phyloP scores from a whole-genome alignment of 768 basidiomycete genomes.

The Suillus fuscotomentosus region DNA sequence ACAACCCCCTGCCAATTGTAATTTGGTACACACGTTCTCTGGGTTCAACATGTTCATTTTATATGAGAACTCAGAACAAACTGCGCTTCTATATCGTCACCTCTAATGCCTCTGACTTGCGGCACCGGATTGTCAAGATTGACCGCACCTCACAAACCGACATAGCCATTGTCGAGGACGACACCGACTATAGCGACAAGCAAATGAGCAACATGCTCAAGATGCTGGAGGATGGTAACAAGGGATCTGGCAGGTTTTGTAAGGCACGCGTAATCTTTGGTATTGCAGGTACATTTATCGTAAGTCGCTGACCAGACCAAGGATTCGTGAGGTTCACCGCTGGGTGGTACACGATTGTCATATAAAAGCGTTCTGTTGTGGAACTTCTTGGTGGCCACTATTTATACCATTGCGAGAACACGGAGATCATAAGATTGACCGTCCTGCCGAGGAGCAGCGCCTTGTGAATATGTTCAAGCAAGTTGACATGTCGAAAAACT shows the following conservation, averaged over 20 bases:
- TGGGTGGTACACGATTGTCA: conserved; percentile 93
- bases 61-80: conserved; percentile 93
- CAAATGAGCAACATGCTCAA: conserved; percentile 90
- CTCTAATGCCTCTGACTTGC: conserved; percentile 83
- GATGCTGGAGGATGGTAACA: conserved; percentile 96
- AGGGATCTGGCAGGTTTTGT: conserved; percentile 80
- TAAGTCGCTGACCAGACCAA: neutral
- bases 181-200: conserved; percentile 81
- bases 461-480: conserved; percentile 91
- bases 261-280: conserved; percentile 80
- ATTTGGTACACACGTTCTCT: conserved; percentile 1
- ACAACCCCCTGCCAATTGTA: neutral
- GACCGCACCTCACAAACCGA: conserved; percentile 81
- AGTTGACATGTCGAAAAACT: conserved; percentile 98
- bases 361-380: conserved; percentile 88
- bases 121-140: conserved; percentile 91
- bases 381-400: conserved; percentile 95
- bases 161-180: conserved; percentile 80
- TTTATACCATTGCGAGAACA: conserved; percentile 92
- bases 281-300: conserved; percentile 46
- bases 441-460: conserved; percentile 85
- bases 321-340: conserved; percentile 95
- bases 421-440: conserved; percentile 85
- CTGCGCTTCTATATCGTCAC: conserved; percentile 92
- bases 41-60: conserved; percentile 80